Conservation (phyloP, 2,329 filamentous ascomycete species). For the Canariomyces notabilis region DNA sequence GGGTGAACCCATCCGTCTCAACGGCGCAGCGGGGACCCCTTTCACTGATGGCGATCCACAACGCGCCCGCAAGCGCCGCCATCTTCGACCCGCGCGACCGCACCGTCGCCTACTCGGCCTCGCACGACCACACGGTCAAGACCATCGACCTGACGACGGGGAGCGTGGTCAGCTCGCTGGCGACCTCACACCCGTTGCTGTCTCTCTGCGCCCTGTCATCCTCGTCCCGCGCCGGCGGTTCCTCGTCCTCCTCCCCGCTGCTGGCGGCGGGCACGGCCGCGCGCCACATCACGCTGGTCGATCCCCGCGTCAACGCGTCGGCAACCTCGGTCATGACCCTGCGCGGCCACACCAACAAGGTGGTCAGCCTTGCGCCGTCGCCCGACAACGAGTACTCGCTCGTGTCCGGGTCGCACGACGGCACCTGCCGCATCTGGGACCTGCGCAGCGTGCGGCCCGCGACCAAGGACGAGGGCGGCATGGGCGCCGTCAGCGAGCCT, state of each 20-base stretch:
- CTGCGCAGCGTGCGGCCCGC: conserved; percentile 63
- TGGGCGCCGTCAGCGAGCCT: conserved; percentile 63
- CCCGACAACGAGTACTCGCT: conserved; percentile 73
- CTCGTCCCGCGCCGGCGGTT: conserved; percentile 57
- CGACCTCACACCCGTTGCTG: conserved; percentile 77
- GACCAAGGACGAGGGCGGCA: conserved; percentile 54
- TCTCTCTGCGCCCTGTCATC: conserved; percentile 72
- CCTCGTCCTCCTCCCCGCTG: too few relatives aligned
- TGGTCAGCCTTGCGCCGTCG: conserved; percentile 45
- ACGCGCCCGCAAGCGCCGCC: conserved; percentile 68
- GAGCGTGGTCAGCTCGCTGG: conserved; percentile 72
- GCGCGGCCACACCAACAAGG: conserved; percentile 77
- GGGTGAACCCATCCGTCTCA: conserved; percentile 50
- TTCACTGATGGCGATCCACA: conserved; percentile 66
- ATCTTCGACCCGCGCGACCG: conserved; percentile 80
- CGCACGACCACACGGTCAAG: conserved; percentile 83
- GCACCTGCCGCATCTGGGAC: conserved; percentile 92
- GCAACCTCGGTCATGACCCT: conserved; percentile 84
- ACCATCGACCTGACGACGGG: conserved; percentile 88
- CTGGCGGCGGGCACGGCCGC: conserved; percentile 74
- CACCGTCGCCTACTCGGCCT: conserved; percentile 86
- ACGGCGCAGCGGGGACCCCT: conserved; percentile 70
- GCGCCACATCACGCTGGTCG: conserved; percentile 85
- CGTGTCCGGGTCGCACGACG: conserved; percentile 85
- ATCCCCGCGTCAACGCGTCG: conserved; percentile 73